Base-by-base conservation (phyloP, 2,329 filamentous ascomycete species). In the Penicillium glabrum region DNA sequence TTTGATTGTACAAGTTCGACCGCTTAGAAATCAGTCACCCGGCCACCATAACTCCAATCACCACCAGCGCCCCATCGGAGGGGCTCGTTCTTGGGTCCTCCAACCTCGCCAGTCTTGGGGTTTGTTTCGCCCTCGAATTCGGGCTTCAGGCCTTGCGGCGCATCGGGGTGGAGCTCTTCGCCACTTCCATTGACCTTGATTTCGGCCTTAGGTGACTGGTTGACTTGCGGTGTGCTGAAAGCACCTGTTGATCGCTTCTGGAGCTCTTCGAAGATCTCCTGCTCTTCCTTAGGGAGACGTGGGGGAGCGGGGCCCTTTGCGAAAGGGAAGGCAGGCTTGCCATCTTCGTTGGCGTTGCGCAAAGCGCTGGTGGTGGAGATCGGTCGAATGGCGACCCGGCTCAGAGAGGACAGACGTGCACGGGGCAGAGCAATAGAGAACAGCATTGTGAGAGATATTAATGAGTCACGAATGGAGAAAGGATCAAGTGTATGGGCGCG, bases 51-150 rank as follows among this genome's bases (percentile, higher is more conserved):
- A 73, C 91, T 97, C 89, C 93, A 99, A 72, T 90, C 87, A 1
- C 90, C 88, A 0, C 68, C 72, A 19, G 82, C 80, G 0, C 92
- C 92, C 93, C 93, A 97, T 67, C 93, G 80, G 71, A 98, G 71
- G 51, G 95, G 95, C 77, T 99, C 93, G 71, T 96, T 98, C 86
- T 98, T 99, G 6, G 95, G 95, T 1, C 95, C 95, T 6, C 95
- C 95, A 11, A 97, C 86, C 81, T 99, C 95, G 24, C 95, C 95
- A 1, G 95, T 99, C 80, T 88, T 89, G 3, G 95, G 95, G 74
- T 99, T 98, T 54, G 81, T 83, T 53, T 98, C 93, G 57, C 95
- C 95, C 65, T 93, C 87, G 68, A 99, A 99, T 78, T 98, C 93
- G 1, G 95, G 93, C 68, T 87, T 84, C 44, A 92, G 89, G 35